phyloP scores from a whole-genome alignment of 1,139 yeast genomes.

The Yamadazyma taylorii region DNA sequence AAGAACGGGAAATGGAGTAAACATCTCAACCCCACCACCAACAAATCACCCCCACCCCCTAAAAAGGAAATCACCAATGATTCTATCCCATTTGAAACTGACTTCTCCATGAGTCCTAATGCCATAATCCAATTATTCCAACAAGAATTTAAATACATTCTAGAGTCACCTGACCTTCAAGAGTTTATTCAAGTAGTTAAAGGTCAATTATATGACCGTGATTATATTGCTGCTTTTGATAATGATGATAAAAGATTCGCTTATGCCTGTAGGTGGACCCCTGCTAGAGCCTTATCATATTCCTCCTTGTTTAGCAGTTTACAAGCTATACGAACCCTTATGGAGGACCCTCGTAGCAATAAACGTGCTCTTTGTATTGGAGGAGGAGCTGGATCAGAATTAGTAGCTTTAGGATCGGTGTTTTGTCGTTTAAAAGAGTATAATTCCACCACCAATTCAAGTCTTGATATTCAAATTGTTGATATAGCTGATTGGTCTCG shows the following conservation, averaged over 20 bases:
- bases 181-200: conserved; percentile 67
- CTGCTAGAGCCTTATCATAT: conserved; percentile 76
- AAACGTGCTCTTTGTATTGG: conserved; percentile 65
- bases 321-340: conserved; percentile 37
- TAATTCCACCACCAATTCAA: conserved; percentile 30
- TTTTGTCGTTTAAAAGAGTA: conserved; percentile 50
- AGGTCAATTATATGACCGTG: conserved; percentile 64
- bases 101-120: conserved; percentile 28
- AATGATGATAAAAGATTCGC: conserved; percentile 66
- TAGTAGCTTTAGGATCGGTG: conserved; percentile 66
- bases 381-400: conserved; percentile 89
- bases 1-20: conserved; percentile 1
- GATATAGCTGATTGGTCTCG: conserved; percentile 80
- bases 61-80: conserved; percentile 18
- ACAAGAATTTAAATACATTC: conserved; percentile 43
- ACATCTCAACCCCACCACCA: background rate
- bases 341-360: conserved; percentile 29
- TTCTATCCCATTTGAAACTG: conserved; percentile 32
- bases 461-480: conserved; percentile 51
- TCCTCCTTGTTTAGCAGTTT: conserved; percentile 60
- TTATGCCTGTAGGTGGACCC: conserved; percentile 83
- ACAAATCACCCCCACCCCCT: background rate
- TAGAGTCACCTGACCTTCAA: conserved; percentile 43
- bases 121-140: conserved; percentile 52
- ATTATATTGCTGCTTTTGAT: conserved; percentile 69